Evolutionary conservation across 1,284 basidiomycete species (phyloP).

Genomic region (Trametes versicolor): DNA sequence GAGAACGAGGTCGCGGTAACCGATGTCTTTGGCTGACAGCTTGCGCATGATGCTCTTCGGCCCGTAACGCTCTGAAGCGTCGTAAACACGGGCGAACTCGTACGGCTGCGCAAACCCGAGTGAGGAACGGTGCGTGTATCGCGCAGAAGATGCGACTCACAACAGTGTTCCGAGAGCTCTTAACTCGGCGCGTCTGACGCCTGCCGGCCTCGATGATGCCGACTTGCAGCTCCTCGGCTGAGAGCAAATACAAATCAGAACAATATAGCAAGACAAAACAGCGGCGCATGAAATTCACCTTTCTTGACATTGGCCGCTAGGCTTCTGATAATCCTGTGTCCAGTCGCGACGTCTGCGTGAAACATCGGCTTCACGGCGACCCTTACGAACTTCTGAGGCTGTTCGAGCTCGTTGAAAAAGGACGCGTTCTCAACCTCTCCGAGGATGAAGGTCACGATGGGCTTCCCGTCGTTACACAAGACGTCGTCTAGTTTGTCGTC

Average conservation of each 20-base stretch:
- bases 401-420: not conserved
- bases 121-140: not conserved
- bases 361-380: not conserved
- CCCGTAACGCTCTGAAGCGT: not conserved
- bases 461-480: not conserved
- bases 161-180: not conserved
- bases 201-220: not conserved
- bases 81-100: not conserved
- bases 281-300: no score
- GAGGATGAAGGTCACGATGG: not conserved
- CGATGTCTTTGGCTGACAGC: not conserved
- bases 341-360: not conserved
- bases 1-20: constrained; percentile 2
- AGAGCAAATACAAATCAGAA: not conserved
- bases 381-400: not conserved
- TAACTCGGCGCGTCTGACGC: not conserved
- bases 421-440: not conserved
- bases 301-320: not conserved
- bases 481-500: not conserved
- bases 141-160: no score
- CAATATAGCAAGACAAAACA: no score
- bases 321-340: not conserved
- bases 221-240: not conserved
- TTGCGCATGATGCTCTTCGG: not conserved
- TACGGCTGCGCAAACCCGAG: not conserved